A percentile compares a stretch with the other conserved stretches of the same genome.
Evolutionary conservation across 257 asterid species (phyloP).

Genomic region (Gentiana dahurica): DNA sequence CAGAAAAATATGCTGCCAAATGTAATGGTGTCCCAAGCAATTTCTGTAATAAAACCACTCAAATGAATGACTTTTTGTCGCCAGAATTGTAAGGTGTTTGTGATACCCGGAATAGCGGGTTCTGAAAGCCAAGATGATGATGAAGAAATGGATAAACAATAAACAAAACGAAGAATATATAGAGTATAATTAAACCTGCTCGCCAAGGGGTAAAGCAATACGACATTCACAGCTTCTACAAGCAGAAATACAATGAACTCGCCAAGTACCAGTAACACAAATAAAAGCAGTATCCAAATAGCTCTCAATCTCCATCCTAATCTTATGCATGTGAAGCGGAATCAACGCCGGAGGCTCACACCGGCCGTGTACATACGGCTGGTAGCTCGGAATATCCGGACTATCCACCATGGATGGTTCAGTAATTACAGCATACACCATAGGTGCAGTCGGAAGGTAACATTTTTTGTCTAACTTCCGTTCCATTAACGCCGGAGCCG

Average conservation of each 20-base stretch:
- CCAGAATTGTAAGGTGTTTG: no score
- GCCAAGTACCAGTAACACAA: conserved; percentile 60
- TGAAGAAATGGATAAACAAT: no score
- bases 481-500: conserved; percentile 23
- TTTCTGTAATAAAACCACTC: no score
- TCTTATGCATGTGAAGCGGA: conserved; percentile 74
- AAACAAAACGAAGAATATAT: no score
- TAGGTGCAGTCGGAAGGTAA: conserved; percentile 55
- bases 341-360: conserved; percentile 84
- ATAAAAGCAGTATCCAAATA: conserved; percentile 70
- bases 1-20: no score
- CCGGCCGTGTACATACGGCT: conserved; percentile 83
- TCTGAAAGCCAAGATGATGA: no score
- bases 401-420: conserved; percentile 70
- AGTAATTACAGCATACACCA: conserved; percentile 66
- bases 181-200: conserved; percentile 32
- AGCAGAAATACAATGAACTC: conserved; percentile 62
- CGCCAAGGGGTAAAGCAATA: conserved; percentile 76
- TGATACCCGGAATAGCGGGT: no score
- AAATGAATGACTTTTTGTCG: no score
- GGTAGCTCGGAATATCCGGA: conserved; percentile 84
- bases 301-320: conserved; percentile 63
- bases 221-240: conserved; percentile 54
- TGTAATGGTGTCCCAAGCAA: no score
- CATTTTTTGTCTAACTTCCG: conserved; percentile 21